Evolutionary conservation across 108 stramenopile species (phyloP).

Genomic region (Stephanodiscus minutulus): DNA sequence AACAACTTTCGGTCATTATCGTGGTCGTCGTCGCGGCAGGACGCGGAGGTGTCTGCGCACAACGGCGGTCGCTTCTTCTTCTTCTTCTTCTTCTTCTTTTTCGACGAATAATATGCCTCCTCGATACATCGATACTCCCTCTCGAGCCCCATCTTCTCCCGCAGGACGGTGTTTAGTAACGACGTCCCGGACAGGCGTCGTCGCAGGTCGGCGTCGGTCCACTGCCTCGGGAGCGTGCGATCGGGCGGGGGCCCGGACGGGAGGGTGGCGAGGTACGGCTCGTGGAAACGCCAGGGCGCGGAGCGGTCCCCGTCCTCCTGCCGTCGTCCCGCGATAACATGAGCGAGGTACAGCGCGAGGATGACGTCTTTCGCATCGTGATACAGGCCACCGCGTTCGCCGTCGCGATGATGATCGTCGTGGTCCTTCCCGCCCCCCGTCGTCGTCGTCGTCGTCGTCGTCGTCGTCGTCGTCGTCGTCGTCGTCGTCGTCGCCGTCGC

Average conservation of each 20-base stretch:
- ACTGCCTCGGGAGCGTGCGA: slow-evolving; percentile 60
- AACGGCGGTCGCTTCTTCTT: not conserved
- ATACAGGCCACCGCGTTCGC: too few relatives aligned
- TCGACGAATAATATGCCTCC: slow-evolving; percentile 34
- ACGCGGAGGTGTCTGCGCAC: too few relatives aligned
- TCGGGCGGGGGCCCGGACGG: not conserved
- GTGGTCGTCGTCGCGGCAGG: not conserved
- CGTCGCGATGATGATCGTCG: not conserved
- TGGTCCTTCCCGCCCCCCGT: too few relatives aligned
- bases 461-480: too few relatives aligned
- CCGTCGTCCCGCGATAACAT: too few relatives aligned
- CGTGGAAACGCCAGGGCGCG: slow-evolving; percentile 15
- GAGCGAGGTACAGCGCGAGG: slow-evolving; percentile 50
- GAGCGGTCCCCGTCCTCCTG: slow-evolving; percentile 1
- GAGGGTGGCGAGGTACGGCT: slow-evolving; percentile 34
- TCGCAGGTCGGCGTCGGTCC: slow-evolving; percentile 45
- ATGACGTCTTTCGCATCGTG: slow-evolving; percentile 51
- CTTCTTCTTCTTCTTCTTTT: too few relatives aligned
- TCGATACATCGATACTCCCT: slow-evolving; percentile 51
- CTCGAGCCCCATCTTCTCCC: slow-evolving; percentile 35
- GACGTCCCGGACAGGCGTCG: slow-evolving; percentile 58
- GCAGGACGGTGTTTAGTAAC: slow-evolving; percentile 43
- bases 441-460: too few relatives aligned
- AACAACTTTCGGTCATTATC: too few relatives aligned
- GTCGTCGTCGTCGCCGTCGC: too few relatives aligned